Base-by-base conservation (phyloP, 768 basidiomycete genomes). In the Coprinopsis sp. region DNA sequence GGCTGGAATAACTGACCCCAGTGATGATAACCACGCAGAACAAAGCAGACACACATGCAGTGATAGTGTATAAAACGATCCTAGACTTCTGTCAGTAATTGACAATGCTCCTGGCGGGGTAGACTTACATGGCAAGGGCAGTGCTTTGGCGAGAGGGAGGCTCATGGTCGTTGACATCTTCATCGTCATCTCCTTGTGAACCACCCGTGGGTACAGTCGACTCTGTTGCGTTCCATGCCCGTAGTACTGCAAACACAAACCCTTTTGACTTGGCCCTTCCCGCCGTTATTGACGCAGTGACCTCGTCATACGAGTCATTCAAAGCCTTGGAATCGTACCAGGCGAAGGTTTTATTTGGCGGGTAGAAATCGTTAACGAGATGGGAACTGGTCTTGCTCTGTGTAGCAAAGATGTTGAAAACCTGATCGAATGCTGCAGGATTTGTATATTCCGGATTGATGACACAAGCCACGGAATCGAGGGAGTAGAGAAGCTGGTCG, bases 11-110 rank as follows among this genome's bases (percentile, higher is more conserved):
- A 68, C 82, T 44, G 64, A 88, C 87, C 14, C 93, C 92, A 14
- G 87, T 84, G 11, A 92, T 65, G 52, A 96, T 87, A 49, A 96
- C 91, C 37, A 87, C 67, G 51, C 82, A 80, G 66, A 96, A 94
- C 18, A 93, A 70, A 21, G 81, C 79, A 19, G 89, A 88, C 30
- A 97, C 91, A 52, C 87, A 84, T 3, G 90, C 93, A 1, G 91
- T 92, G 54, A 95, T 91, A 3, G 81, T 80, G 59, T 95, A 95
- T 16, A 91, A 69, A 23, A 91, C 74, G 46, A 91, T 85, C 89
- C 88, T 84, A 38, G 16, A 51, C 14, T 11, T 8, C 12, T n/a
- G 31, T 46, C 24, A 37, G 41, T 37, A 30, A 21, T 49, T 18
- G 18, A 40, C 36, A 38, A 13, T 49, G 18, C 14, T 39, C 40